Conservation (phyloP, 2,329 filamentous ascomycete genomes). For the Colletotrichum godetiae region DNA sequence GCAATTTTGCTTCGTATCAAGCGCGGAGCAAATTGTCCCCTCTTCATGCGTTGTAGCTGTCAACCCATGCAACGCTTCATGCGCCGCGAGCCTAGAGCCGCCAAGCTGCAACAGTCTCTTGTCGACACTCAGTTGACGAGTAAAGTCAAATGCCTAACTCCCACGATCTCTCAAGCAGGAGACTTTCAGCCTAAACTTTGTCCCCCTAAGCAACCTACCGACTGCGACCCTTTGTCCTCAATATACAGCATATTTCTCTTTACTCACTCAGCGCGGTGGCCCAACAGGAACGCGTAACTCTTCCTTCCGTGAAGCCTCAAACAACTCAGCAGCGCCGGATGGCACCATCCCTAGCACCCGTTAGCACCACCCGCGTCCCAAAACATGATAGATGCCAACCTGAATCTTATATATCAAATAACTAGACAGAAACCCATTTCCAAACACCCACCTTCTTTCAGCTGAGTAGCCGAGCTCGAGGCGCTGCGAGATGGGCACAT, state of each 20-base stretch:
- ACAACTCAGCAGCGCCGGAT: slow-evolving; percentile 21
- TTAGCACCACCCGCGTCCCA: not conserved
- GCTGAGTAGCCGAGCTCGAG: not conserved
- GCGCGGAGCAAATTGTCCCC: slow-evolving; percentile 13
- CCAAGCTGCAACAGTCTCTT: not conserved
- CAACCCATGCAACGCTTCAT: slow-evolving; percentile 5
- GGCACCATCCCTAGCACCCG: slow-evolving; percentile 1
- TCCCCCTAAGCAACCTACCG: not conserved
- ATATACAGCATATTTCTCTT: not conserved
- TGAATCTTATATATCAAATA: slow-evolving; percentile 24
- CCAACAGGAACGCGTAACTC: slow-evolving; percentile 21
- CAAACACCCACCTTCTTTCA: not conserved
- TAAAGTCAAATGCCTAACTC: slow-evolving; percentile 7
- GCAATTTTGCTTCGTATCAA: not conserved
- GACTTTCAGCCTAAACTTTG: slow-evolving; percentile 13
- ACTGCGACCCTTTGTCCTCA: not conserved
- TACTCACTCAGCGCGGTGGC: not conserved
- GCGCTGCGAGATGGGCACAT: no score
- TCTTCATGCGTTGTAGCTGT: slow-evolving; percentile 3
- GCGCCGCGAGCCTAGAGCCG: not conserved
- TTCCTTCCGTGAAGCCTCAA: slow-evolving; percentile 13
- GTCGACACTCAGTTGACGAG: not conserved
- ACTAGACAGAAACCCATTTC: not conserved
- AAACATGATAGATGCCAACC: slow-evolving; percentile 27
- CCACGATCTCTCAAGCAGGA: not conserved